Evolutionary conservation across 108 stramenopile species (phyloP), one percentile per base, ranked within the genome.

Genomic region (Skeletonema grethae): DNA sequence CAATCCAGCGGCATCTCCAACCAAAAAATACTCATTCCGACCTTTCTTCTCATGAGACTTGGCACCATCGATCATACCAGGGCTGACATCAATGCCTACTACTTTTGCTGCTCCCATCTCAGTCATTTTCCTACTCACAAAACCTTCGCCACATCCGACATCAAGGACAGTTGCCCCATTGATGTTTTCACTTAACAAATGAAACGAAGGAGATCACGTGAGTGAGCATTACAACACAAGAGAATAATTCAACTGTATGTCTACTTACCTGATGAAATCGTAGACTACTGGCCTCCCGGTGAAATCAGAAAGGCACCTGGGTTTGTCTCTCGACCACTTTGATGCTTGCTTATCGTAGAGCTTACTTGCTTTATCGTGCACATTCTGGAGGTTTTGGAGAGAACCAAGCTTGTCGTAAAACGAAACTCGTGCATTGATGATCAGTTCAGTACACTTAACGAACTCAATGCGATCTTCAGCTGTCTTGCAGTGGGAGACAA

Each of bases 301-400:
- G 55, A 56, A 56, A 25, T 56, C 55, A 22, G 55, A 56, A 25
- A 56, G 55, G 55, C 55, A 56, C 55, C 24, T 56, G 55, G 55
- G 24, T 25, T 25, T 25, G 24, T 56, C 25, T 25, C 55, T 22
- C 20, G 25, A 22, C 55, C 55, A 56, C 20, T 56, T 56, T 22
- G 20, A 24, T 22, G 24, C 25, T 25, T 56, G 55, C 25, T 56
- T 56, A 25, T 56, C 25, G 55, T 56, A 56, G 55, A 56, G 55
- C 55, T 56, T 5, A 36, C 35, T 36, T 36, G 35, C 35, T 36
- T 36, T 36, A 36, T 36, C 35, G 35, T 36, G 35, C 35, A 36
- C 35, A 36, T 36, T 36, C 35, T 36, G 35, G 35, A 36, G 35
- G 35, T 36, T 36, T 36, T 36, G 35, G 35, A 36, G 35, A 36